Base-by-base conservation (phyloP, 1,284 basidiomycete genomes). In the Papiliotrema nemorosa region DNA sequence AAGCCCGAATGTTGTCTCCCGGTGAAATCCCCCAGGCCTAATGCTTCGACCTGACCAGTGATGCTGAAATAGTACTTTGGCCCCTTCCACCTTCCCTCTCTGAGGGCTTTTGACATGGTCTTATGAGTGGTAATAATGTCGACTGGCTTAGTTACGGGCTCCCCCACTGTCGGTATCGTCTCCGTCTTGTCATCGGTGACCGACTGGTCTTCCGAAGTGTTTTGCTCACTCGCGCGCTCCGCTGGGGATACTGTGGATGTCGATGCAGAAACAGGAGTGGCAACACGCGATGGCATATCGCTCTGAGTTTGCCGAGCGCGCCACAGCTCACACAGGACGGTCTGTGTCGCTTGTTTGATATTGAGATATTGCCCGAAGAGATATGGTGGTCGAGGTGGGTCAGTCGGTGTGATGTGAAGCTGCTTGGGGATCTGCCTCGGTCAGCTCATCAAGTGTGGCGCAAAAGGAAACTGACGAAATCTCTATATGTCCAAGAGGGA, bases 1-100 rank as follows among this genome's bases (percentile, higher is more conserved):
- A 93, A 86, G 20, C 91, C 91, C 62, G 84, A 85, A 72, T 96
- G 91, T 54, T 84, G 80, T 60, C 87, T 81, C 14, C 91, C 91
- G 68, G 85, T 76, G 64, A 96, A 96, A 2, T 61, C 59, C 0
- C 72, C 69, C 29, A 77, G 53, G 4, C 78, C 64, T 2, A 78
- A 60, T 6, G 60, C 61, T n/a, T 55, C 50, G 13, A 77, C 52
- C 59, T 76, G 73, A 1, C 67, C 71, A 0, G 64, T 54, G 25
- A 78, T 70, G 16, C 66, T 73, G 43, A 70, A 55, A 47, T 63
- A 68, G 44, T 53, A 66, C 16, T 47, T 63, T 5, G 52, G 66
- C 31, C 45, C 58, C 34, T 55, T 52, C 21, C 43, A 53, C 20
- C 31, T 40, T 7, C 37, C 41, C 24, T 42, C 40, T 16, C 39